Percentiles rank a stretch among this genome's conserved stretches.
These are phyloP conservation scores for Piromyces sp. DNA, from an alignment of 192 early-diverging fungal genomes.

Conservation along the genomic window DNA sequence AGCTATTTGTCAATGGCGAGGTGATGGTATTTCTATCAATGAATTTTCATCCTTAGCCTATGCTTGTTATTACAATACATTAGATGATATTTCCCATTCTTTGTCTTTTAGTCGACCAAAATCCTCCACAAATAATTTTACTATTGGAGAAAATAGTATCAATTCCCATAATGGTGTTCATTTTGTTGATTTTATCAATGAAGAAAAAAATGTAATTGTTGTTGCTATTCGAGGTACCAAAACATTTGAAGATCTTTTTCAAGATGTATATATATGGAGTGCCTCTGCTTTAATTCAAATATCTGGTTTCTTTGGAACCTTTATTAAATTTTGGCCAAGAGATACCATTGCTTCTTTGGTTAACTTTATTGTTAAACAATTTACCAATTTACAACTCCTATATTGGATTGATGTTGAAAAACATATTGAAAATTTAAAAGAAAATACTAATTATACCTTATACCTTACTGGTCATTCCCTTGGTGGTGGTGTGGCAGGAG, in stretches of 20 bases:
- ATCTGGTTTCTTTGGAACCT: neutral
- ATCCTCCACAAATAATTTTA: neutral
- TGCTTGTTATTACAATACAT: neutral
- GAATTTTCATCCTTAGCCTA: neutral
- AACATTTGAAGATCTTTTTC: neutral
- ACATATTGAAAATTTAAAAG: neutral
- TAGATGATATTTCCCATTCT: neutral
- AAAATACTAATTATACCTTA: neutral
- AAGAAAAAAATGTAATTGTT: neutral
- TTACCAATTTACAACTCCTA: neutral
- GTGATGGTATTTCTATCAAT: neutral
- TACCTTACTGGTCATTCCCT: neutral
- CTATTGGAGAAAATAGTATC: neutral
- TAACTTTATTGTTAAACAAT: neutral
- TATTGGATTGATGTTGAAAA: neutral
- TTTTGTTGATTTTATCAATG: neutral
- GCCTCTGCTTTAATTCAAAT: neutral
- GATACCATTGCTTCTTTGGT: neutral
- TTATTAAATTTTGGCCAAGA: neutral
- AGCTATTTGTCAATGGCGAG: neutral
- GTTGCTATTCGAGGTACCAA: neutral
- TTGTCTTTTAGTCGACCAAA: neutral
- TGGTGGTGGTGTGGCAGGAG: neutral
- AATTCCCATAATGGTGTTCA: neutral
- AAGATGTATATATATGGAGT: neutral